phyloP scores from a whole-genome alignment of 1,139 yeast genomes.

The Hanseniaspora uvarum region DNA sequence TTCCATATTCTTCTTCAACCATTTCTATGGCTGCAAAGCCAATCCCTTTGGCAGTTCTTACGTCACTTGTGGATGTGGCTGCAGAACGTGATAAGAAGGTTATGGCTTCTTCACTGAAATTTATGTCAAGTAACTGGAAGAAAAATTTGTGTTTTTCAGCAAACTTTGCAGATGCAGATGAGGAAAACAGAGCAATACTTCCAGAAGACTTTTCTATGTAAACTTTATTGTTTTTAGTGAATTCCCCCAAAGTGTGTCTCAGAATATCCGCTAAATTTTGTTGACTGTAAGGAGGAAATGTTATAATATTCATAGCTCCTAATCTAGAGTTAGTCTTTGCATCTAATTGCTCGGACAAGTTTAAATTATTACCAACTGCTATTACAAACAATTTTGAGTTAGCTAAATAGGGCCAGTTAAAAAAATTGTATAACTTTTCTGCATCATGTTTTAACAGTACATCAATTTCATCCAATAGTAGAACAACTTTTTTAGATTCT shows the following conservation, averaged over 20 bases:
- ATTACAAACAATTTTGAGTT: constrained; percentile 74
- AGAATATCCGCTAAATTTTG: constrained; percentile 70
- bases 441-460: constrained; percentile 67
- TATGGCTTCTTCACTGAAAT: constrained; percentile 64
- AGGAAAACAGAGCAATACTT: constrained; percentile 26
- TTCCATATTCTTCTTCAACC: constrained; percentile 53
- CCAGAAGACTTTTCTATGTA: constrained; percentile 30
- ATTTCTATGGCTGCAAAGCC: constrained; percentile 85
- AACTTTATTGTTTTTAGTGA: constrained; percentile 36
- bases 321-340: constrained; percentile 86
- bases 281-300: constrained; percentile 80
- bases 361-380: constrained; percentile 97
- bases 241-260: constrained; percentile 49
- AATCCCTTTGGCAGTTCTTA: constrained; percentile 80
- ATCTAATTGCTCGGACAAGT: constrained; percentile 81
- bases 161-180: constrained; percentile 19
- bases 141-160: constrained; percentile 16
- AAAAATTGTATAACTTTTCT: constrained; percentile 85
- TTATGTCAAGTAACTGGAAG: constrained; percentile 32
- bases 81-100: constrained; percentile 89
- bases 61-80: constrained; percentile 96
- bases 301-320: constrained; percentile 67
- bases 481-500: constrained; percentile 44
- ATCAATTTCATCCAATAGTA: constrained; percentile 84
- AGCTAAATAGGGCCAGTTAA: constrained; percentile 89